A percentile compares a stretch with the other conserved stretches of the same genome.
Evolutionary conservation across 1,284 basidiomycete genomes (phyloP).

Genomic region (Trametes hirsuta): DNA sequence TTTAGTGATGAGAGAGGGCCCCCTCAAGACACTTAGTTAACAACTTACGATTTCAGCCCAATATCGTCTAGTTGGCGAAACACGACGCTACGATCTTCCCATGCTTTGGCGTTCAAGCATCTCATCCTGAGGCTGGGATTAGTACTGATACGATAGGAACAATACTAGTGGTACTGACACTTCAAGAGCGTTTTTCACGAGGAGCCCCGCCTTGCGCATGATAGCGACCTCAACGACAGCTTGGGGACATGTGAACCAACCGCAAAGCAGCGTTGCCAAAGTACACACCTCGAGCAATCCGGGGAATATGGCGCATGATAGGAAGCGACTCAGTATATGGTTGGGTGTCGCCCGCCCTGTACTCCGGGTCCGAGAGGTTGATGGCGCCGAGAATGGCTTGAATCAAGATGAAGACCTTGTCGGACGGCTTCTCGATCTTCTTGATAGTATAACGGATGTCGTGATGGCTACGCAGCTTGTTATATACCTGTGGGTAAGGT

Average conservation of each 20-base stretch:
- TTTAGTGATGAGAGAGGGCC: background rate
- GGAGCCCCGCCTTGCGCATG: conserved; percentile 58
- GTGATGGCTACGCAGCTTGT: conserved; percentile 64
- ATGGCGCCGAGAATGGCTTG: conserved; percentile 83
- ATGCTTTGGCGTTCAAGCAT: conserved; percentile 76
- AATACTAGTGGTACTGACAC: conserved; percentile 46
- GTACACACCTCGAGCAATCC: conserved; percentile 64
- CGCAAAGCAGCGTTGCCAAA: background rate
- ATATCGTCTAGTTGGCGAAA: conserved; percentile 81
- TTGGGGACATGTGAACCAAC: conserved; percentile 30
- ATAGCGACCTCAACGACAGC: conserved; percentile 76
- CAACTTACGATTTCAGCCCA: conserved; percentile 81
- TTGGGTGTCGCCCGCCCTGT: conserved; percentile 70
- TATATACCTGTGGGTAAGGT: conserved; percentile 49
- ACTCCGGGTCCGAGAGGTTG: conserved; percentile 66
- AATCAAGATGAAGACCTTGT: conserved; percentile 75
- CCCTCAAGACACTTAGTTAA: background rate
- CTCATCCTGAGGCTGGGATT: conserved; percentile 53
- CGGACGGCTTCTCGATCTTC: conserved; percentile 65
- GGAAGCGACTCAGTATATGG: conserved; percentile 66
- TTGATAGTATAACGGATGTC: conserved; percentile 75
- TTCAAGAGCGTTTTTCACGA: conserved; percentile 72
- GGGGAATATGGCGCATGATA: conserved; percentile 68
- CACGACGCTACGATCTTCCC: conserved; percentile 83
- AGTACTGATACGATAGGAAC: background rate